These are phyloP conservation scores for Lactarius deliciosus DNA, from an alignment of 768 basidiomycete species.

Conservation along the genomic window DNA sequence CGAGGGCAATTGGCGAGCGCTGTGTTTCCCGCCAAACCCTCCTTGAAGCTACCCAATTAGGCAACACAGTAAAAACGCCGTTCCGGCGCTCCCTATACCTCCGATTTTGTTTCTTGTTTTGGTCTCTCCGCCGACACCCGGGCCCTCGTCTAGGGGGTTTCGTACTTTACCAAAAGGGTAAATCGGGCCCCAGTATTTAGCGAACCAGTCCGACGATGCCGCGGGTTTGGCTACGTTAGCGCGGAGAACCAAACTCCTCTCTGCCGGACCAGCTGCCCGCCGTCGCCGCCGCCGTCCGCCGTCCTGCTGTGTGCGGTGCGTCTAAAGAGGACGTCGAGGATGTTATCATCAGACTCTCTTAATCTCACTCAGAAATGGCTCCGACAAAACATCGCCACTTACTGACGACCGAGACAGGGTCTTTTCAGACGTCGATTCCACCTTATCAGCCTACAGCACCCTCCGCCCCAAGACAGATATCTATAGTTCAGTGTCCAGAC, in stretches of 20 bases:
- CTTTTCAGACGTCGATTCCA: constrained; percentile 59
- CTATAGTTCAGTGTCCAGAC: constrained; percentile 52
- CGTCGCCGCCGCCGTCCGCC: constrained; percentile 7
- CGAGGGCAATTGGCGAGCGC: constrained; percentile 9
- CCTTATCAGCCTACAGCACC: constrained; percentile 52
- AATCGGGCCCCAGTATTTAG: constrained; percentile 15
- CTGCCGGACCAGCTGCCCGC: constrained; percentile 11
- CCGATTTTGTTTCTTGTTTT: background rate
- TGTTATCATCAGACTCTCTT: constrained; percentile 33
- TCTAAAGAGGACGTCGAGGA: constrained; percentile 2
- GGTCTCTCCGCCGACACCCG: background rate
- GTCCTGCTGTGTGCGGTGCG: constrained; percentile 1
- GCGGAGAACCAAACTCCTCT: constrained; percentile 11
- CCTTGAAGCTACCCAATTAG: constrained; percentile 21
- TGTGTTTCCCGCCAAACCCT: constrained; percentile 1
- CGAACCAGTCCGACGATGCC: background rate
- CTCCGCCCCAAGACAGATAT: constrained; percentile 79
- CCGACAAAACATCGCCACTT: constrained; percentile 58
- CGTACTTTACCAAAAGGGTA: constrained; percentile 26
- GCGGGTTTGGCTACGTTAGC: constrained; percentile 9
- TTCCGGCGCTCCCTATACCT: background rate
- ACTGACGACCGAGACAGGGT: constrained; percentile 56
- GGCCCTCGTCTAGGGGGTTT: background rate
- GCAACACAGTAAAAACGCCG: constrained; percentile 22
- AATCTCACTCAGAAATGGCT: constrained; percentile 59